Base-by-base conservation (phyloP, 2,329 filamentous ascomycete species). In the Beauveria caledonica region DNA sequence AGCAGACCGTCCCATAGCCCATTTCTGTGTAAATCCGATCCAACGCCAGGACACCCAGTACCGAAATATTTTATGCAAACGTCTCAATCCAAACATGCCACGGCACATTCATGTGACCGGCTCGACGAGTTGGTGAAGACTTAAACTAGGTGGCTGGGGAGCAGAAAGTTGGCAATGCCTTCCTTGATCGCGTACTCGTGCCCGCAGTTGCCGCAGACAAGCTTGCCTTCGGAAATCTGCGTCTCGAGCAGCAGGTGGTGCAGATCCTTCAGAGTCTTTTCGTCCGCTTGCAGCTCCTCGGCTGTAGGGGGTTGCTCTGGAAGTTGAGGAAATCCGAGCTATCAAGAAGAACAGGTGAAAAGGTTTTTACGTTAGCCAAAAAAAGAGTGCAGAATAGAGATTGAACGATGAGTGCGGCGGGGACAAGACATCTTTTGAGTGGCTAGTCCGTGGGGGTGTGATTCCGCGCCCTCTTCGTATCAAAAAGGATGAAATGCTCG, bases 141-240 rank as follows among this genome's bases (percentile, higher is more conserved):
- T 75, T 71, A 85, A 51, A 92, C 94, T 74, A 99, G 76, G 78
- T 99, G 94, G 68, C 89, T 94, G 13, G 94, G 94, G 66, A 99
- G 76, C 71, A 99, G 76, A 70, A 99, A 99, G 74, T 97, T 97
- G 62, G 92, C 91, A 73, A 97, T 96, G 5, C 94, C 94, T 76
- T 99, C 93, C 72, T 94, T 92, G 64, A 99, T 87, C 62, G 86
- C 86, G 74, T 97, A 99, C 78, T 96, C 90, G 72, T 97, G 93
- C 52, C 89, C 90, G 71, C 94, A 99, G 74, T 89, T 89, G 52
- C 85, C 92, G 73, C 94, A 99, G 5, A 92, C 89, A 65, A 99
- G 80, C 75, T 90, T 93, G 3, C 94, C 94, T 75, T 93, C 89
- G 42, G 85, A 82, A 62, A 99, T 89, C 68, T 92, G 88, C 62